A percentile compares a stretch with the other conserved stretches of the same genome.
Evolutionary conservation across 2,329 filamentous ascomycete genomes (phyloP).

Genomic region (Cladosporium velox): DNA sequence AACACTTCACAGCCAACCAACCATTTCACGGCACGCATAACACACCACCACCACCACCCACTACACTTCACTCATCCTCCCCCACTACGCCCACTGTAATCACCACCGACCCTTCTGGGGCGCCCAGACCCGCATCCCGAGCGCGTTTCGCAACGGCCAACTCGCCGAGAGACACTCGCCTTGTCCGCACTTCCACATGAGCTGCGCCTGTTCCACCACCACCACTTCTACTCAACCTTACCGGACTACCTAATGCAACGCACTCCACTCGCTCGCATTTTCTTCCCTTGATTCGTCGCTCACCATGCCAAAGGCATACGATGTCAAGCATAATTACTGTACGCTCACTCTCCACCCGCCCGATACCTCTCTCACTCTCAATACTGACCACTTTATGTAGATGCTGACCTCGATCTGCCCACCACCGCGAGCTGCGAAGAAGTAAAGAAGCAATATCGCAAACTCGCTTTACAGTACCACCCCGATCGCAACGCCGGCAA

Average conservation of each 20-base stretch:
- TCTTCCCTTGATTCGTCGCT: slow-evolving; percentile 7
- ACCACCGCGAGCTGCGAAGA: slow-evolving; percentile 69
- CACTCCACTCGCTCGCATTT: slow-evolving; percentile 10
- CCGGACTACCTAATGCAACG: slow-evolving; percentile 13
- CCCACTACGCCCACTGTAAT: neutral
- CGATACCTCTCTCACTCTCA: neutral
- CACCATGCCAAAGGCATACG: slow-evolving; percentile 63
- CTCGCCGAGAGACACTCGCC: slow-evolving; percentile 3
- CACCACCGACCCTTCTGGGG: neutral
- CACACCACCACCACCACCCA: neutral
- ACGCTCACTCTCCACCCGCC: slow-evolving; percentile 2
- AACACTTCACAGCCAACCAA: slow-evolving; percentile 1
- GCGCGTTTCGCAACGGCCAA: slow-evolving; percentile 4
- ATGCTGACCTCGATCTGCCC: slow-evolving; percentile 76
- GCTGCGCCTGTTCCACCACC: slow-evolving; percentile 4
- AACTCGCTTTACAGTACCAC: slow-evolving; percentile 82
- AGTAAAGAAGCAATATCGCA: slow-evolving; percentile 83
- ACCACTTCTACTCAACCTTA: slow-evolving; percentile 6
- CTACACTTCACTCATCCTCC: neutral
- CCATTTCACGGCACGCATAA: neutral
- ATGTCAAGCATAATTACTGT: slow-evolving; percentile 65
- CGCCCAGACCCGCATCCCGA: slow-evolving; percentile 8
- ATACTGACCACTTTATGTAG: slow-evolving; percentile 7
- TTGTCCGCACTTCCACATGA: slow-evolving; percentile 16
- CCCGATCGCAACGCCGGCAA: slow-evolving; percentile 85